phyloP scores from a whole-genome alignment of 306 rosid species.

The Trifolium repens region DNA sequence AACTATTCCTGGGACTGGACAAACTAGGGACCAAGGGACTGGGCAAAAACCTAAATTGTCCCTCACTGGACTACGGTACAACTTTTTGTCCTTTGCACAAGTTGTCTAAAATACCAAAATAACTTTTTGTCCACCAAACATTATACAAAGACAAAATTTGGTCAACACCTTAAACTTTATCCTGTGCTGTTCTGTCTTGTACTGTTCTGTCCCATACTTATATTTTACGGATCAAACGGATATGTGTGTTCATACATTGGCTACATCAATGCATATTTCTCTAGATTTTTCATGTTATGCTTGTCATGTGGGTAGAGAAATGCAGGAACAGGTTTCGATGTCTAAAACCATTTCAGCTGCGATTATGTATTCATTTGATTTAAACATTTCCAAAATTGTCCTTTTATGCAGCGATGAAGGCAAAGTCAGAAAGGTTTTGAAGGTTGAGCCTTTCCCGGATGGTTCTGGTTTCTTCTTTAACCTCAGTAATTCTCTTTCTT shows the following conservation, averaged over 20 bases:
- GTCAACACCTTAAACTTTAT: too few species aligned
- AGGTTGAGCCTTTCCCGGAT: conserved; percentile 92
- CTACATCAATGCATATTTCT: conserved; percentile 10
- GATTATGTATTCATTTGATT: conserved; percentile 2
- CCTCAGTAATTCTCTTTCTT: conserved; percentile 68
- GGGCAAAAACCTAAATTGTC: too few species aligned
- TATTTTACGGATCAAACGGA: too few species aligned
- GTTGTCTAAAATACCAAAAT: too few species aligned
- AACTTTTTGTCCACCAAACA: too few species aligned
- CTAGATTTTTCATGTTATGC: neutral
- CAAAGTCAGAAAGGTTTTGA: conserved; percentile 81
- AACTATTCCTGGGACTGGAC: too few species aligned
- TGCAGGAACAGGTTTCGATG: neutral
- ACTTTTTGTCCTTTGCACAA: too few species aligned
- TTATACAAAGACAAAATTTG: too few species aligned
- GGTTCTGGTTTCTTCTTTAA: conserved; percentile 94
- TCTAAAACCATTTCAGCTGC: neutral
- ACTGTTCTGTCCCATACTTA: too few species aligned
- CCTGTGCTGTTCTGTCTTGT: too few species aligned
- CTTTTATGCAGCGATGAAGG: conserved; percentile 87
- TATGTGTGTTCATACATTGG: conserved; percentile 1
- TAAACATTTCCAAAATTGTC: conserved; percentile 23
- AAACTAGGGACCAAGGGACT: too few species aligned
- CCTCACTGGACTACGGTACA: too few species aligned
- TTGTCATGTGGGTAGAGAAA: neutral